Evolutionary conservation across 1,139 yeast genomes (phyloP), one percentile per base, ranked within the genome.

Genomic region (Pichia inconspicua): DNA sequence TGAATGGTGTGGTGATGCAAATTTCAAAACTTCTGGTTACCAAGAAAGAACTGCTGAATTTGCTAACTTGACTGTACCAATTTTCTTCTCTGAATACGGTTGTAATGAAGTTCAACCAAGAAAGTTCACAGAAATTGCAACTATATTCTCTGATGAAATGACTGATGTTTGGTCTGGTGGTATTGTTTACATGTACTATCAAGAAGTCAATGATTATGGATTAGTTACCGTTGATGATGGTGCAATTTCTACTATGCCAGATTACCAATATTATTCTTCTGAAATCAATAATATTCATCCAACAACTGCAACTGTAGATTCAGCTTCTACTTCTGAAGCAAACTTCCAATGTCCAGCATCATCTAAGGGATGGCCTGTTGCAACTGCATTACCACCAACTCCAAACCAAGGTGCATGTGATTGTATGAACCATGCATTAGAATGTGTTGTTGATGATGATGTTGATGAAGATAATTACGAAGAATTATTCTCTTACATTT

Each of bases 1-100:
- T 73, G 94, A 85, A 72, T 89, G 96, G 96, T 89, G 97, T 75
- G 96, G 96, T 56, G 59, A 68, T 42, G 78, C 92, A 28, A 66
- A 78, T 50, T 88, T 73, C 72, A 54, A 67, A 43, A 54, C 64
- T 15, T 85, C 95, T 44, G 96, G 96, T 57, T 89, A 84, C 31
- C 66, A 71, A 55, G 81, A 72, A 54, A 80, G 90, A 69, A 86
- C 96, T 42, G 69, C 73, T 43, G 86, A 84, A 57, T 87, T 85
- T 67, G 55, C 73, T 48, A 77, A 83, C 66, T 67, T 82, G 63
- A 75, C 84, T 42, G 72, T 83, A 46, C 94, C 94, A 46, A 69
- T 77, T 43, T 84, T 84, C 71, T 83, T 84, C 69, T 82, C 90
- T 39, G 94, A 84, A 69, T 84, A 83, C 62, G 94, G 94, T 61